These are phyloP conservation scores for Naematelia encephala DNA, from an alignment of 768 basidiomycete genomes.

Conservation along the genomic window DNA sequence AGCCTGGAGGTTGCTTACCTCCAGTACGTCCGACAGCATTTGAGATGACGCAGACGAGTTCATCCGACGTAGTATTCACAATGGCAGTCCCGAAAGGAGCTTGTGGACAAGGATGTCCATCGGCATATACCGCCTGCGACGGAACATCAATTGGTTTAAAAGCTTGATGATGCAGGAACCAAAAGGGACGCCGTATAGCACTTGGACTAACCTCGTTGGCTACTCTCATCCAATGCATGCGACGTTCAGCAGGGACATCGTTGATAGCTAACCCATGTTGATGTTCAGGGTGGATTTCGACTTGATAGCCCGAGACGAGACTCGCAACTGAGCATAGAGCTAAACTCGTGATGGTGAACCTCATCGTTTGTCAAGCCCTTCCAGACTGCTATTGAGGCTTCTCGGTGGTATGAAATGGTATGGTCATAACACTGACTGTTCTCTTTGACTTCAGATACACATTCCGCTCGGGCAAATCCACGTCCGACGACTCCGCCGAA, in stretches of 20 bases:
- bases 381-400: too few relatives aligned
- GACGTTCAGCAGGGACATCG: slow-evolving; percentile 23
- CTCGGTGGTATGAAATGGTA: too few relatives aligned
- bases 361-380: too few relatives aligned
- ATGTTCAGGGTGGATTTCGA: slow-evolving; percentile 32
- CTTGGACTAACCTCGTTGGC: slow-evolving; percentile 20
- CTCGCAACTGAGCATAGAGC: not conserved
- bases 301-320: slow-evolving; percentile 15
- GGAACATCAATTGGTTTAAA: too few relatives aligned
- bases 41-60: slow-evolving; percentile 36
- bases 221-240: slow-evolving; percentile 30
- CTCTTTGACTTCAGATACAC: not conserved
- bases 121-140: slow-evolving; percentile 21
- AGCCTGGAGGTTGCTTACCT: slow-evolving; percentile 12
- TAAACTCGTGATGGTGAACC: too few relatives aligned
- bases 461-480: not conserved
- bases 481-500: not conserved
- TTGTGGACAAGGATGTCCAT: slow-evolving; percentile 36
- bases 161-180: too few relatives aligned
- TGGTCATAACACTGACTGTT: too few relatives aligned
- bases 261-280: slow-evolving; percentile 27
- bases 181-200: not conserved
- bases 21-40: slow-evolving; percentile 39
- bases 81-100: slow-evolving; percentile 39
- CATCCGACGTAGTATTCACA: slow-evolving; percentile 38